A percentile compares a stretch with the other conserved stretches of the same genome.
phyloP scores from a whole-genome alignment of 2,329 filamentous ascomycete species.

The Scedosporium boydii region DNA sequence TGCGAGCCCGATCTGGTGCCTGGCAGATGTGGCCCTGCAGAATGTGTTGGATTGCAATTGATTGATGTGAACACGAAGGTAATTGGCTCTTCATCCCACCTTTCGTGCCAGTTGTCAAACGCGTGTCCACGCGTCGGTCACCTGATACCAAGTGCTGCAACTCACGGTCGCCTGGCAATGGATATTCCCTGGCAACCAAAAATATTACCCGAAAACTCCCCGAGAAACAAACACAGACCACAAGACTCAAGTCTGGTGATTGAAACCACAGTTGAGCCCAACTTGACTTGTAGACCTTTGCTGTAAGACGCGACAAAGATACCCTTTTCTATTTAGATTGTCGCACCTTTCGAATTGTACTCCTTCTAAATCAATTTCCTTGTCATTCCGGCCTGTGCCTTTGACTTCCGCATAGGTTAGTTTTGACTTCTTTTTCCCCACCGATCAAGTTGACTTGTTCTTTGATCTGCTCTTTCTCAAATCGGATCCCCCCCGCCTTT shows the following conservation, averaged over 20 bases:
- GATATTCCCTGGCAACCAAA: conserved; percentile 3
- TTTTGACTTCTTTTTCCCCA: too few relatives aligned
- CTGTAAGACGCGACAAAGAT: background rate
- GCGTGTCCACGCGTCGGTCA: background rate
- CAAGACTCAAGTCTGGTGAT: background rate
- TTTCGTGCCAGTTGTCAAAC: background rate
- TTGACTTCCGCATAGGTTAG: background rate
- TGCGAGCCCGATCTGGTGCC: too few relatives aligned
- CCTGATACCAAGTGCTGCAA: background rate
- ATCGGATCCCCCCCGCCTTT: background rate
- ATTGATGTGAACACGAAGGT: too few relatives aligned
- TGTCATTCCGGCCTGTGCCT: background rate
- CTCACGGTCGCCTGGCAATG: background rate
- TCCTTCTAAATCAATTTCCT: background rate
- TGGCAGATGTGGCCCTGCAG: too few relatives aligned
- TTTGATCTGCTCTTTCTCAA: background rate
- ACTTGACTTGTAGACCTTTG: background rate
- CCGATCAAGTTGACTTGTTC: background rate
- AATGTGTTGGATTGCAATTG: too few relatives aligned
- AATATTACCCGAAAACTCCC: conserved; percentile 1
- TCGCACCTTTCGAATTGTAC: background rate
- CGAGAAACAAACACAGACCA: conserved; percentile 5
- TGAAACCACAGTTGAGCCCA: background rate
- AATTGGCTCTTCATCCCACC: too few relatives aligned
- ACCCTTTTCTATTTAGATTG: background rate